Evolutionary conservation across 164 flowering plant genomes (phyloP), one percentile per base, ranked within the genome.

Genomic region (Kingdonia uniflora): DNA sequence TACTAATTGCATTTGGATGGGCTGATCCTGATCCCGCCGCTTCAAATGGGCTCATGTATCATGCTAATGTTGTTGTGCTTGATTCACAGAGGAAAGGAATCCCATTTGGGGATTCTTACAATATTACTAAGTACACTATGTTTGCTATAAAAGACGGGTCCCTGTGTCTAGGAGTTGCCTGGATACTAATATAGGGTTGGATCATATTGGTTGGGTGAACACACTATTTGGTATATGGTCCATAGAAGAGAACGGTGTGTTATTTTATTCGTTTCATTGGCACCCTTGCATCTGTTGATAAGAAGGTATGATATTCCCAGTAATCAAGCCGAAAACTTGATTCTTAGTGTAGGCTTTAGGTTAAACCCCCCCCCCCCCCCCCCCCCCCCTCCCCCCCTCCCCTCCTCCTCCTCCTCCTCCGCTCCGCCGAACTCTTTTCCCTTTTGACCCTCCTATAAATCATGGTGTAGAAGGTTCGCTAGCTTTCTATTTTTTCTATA

Each of bases 1-100:
- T 66, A 77, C 38, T 92, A 88, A 69, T 92, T 95, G 95, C 87
- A 0, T 92, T 92, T 35, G 99, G 99, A 12, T 92, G 99, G 99
- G 94, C 94, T 0, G 61, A 77, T 47, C 91, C 85, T 2, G 61
- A 56, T 24, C 47, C 80, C 1, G 35, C 74, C 2, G 54, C 71
- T 0, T 4, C 4, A 8, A 29, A 29, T 29, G 70, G 72, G 42
- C 62, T 68, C 24, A 92, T 92, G 99, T 65, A 75, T 8, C 71
- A 73, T 26, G 80, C 87, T 1, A 96, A 92, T 64, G 91, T 92
- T 40, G 80, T 79, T 1, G 73, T 92, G 16, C 96, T 0, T 94
- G 96, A 50, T 84, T 91, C 59, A 80, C 78, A 1, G 95, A 92
- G 70, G 84, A 80, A n/a, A 14, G 84, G 88, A 2, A 20, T 74